These are phyloP conservation scores for Hypoxylon sp. DNA, from an alignment of 2,329 filamentous ascomycete species.

Conservation along the genomic window DNA sequence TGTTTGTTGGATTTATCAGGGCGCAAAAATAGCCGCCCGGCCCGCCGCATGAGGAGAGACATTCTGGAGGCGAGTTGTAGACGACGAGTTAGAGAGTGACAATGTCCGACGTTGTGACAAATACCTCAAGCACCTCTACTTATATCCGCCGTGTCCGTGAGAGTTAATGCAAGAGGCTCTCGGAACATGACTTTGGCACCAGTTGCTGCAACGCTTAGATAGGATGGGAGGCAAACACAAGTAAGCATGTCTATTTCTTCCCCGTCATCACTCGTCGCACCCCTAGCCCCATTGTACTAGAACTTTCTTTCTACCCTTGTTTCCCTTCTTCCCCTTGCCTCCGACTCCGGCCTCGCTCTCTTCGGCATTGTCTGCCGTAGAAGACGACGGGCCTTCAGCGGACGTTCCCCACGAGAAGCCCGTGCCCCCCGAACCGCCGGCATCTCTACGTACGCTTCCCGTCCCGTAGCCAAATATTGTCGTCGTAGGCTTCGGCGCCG, in stretches of 20 bases:
- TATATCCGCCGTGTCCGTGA: too few relatives aligned
- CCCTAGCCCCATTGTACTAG: slow-evolving; percentile 67
- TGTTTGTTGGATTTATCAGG: too few relatives aligned
- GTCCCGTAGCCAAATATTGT: slow-evolving; percentile 69
- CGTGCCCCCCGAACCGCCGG: slow-evolving; percentile 54
- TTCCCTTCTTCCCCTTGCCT: slow-evolving; percentile 63
- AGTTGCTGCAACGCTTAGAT: too few relatives aligned
- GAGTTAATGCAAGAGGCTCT: too few relatives aligned
- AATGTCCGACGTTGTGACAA: too few relatives aligned
- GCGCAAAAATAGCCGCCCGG: too few relatives aligned
- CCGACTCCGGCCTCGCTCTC: slow-evolving; percentile 40
- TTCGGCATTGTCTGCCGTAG: slow-evolving; percentile 9
- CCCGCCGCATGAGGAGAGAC: too few relatives aligned
- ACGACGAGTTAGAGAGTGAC: too few relatives aligned
- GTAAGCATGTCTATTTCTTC: not conserved
- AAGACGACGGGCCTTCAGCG: slow-evolving; percentile 29
- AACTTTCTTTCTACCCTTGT: slow-evolving; percentile 69
- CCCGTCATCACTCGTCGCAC: not conserved
- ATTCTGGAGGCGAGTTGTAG: too few relatives aligned
- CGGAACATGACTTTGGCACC: too few relatives aligned
- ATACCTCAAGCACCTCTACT: too few relatives aligned
- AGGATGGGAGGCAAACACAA: too few relatives aligned
- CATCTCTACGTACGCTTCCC: slow-evolving; percentile 63
- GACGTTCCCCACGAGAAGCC: slow-evolving; percentile 62
- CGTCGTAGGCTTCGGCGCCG: slow-evolving; percentile 73